Evolutionary conservation across 148 eudicot species (phyloP).

Genomic region (Heliamphora exappendiculata): DNA sequence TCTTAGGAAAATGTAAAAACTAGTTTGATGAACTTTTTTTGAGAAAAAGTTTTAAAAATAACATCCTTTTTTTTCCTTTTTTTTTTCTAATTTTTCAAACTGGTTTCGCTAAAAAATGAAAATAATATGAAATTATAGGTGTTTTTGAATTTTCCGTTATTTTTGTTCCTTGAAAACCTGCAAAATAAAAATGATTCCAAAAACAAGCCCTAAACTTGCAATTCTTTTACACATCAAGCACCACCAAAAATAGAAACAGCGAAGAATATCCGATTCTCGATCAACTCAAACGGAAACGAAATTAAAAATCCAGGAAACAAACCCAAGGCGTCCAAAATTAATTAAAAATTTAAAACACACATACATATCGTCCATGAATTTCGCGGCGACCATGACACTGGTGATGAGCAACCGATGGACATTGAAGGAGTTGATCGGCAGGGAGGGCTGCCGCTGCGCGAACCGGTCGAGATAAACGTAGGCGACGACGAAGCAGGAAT

Average conservation of each 20-base stretch:
- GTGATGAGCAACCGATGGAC: constrained; percentile 58
- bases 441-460: constrained; percentile 37
- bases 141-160: too few relatives aligned
- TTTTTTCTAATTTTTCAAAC: too few relatives aligned
- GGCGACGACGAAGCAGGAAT: constrained; percentile 43
- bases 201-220: background rate
- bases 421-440: constrained; percentile 46
- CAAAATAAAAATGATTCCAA: too few relatives aligned
- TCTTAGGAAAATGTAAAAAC: too few relatives aligned
- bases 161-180: too few relatives aligned
- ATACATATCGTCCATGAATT: constrained; percentile 60
- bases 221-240: background rate
- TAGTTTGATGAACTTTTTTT: too few relatives aligned
- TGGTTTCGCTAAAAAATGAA: too few relatives aligned
- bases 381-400: constrained; percentile 55
- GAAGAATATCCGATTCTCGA: background rate
- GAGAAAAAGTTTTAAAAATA: too few relatives aligned
- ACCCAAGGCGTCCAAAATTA: background rate
- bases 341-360: constrained; percentile 10
- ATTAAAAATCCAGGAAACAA: background rate
- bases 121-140: too few relatives aligned
- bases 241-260: background rate
- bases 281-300: background rate
- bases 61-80: too few relatives aligned
- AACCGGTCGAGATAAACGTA: constrained; percentile 59